Base-by-base conservation (phyloP, 2,329 filamentous ascomycete species). In the Verticillium zaregamsianum region DNA sequence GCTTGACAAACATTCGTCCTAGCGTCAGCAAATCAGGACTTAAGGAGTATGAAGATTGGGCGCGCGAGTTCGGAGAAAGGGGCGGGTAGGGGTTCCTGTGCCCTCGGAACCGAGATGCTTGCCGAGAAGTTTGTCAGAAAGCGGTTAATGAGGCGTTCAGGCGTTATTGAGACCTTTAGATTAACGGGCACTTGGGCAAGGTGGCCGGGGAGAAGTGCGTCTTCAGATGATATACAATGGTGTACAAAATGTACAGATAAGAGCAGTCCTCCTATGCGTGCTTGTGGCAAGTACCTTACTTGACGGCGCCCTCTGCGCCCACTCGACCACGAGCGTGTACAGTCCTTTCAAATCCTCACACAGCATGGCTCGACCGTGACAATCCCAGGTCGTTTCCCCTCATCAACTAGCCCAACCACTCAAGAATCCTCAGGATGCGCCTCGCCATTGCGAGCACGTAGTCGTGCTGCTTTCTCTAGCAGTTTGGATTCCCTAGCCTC, bases 41-140 rank as follows among this genome's bases (percentile, higher is more conserved):
- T 45, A 90, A 92, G 72, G 86, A 93, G 71, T 97, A 96, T 73
- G 95, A 98, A 75, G 90, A 96, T 65, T 99, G 95, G 95, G 93
- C 95, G 3, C 87, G 76, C 72, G 90, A 96, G 73, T 99, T 95
- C 81, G 95, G 95, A 55, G 95, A 99, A 76, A 81, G 94, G 49
- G 94, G 93, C 39, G 92, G 92, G 23, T 96, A 77, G 74, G 28
- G 37, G 37, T 2, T 15, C 17, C 37, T 7, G 15, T 40, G 37
- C 17, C 37, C 37, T 15, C 37, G 3, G 6, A 15, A 15, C 12
- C 37, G 37, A 17, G 5, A 12, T n/a, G 17, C 6, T 40, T 7
- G 37, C 37, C 37, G 6, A 15, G 37, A n/a, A 40, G 2, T n/a
- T 7, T 3, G 12, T 15, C 12, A 40, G 6, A n/a, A 6, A 6